Base-by-base conservation (phyloP, 805 yeast genomes). In the Candida hispaniensis region DNA sequence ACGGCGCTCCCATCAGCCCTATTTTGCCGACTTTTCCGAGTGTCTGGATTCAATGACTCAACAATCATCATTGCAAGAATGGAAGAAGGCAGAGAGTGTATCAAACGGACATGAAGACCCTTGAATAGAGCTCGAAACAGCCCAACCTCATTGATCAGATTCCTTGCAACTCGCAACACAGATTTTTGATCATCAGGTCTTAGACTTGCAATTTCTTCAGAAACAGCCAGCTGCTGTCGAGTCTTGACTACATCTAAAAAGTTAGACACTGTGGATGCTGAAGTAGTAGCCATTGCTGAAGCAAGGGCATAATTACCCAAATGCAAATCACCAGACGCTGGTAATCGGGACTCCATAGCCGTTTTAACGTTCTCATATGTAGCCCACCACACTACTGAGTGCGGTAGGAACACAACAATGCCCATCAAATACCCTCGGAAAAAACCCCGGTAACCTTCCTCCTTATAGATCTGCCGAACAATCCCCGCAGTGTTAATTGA, bases 181-280 rank as follows among this genome's bases (percentile, higher is more conserved):
- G 64, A 56, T 21, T 34, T 42, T 7, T 41, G 43, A 40, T 61
- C 66, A 19, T 52, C 53, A 0, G 66, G 66, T 15, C 66, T 46
- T 29, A 61, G 35, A 7, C 39, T 34, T 3, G 51, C 41, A 26
- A 61, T 52, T 39, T 61, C 66, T 7, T 53, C 57, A 2, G 66
- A 52, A 29, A 47, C 49, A 4, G 66, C 62, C 26, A 61, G 50
- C 49, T 62, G 67, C 44, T 63, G 67, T 7, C 67, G 49, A n/a
- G 67, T 62, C 40, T 61, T 62, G 18, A 62, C 53, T 9, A 62
- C 60, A 39, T 60, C 65, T 14, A 62, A 42, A 30, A 58, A 58
- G 42, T 62, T 62, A 11, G 65, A 58, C 8, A 43, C 47, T 7
- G 53, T 39, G 12, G 56, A 54, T 2, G 65, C 62, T 7, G 51